These are phyloP conservation scores for Xylaria scruposa DNA, from an alignment of 495 filamentous ascomycete genomes.

Conservation along the genomic window DNA sequence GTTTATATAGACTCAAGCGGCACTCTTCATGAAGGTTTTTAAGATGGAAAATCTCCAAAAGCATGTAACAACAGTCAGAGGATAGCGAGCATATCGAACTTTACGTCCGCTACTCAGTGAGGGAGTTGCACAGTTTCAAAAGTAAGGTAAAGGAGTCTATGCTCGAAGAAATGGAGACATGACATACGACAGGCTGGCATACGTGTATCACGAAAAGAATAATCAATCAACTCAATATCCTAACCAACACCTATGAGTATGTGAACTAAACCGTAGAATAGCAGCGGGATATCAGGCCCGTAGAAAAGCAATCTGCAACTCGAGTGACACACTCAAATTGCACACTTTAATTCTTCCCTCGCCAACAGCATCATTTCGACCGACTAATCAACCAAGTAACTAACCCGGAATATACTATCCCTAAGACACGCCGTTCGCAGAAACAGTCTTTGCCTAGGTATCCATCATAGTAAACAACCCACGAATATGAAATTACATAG, in stretches of 20 bases:
- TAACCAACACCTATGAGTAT: background rate
- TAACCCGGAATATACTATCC: too few relatives aligned
- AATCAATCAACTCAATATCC: background rate
- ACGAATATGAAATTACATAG: too few relatives aligned
- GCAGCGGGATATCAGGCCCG: too few relatives aligned
- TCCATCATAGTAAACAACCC: too few relatives aligned
- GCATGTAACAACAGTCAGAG: conserved; percentile 7
- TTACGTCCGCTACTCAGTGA: background rate
- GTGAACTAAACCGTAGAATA: too few relatives aligned
- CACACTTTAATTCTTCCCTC: background rate
- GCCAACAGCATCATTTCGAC: too few relatives aligned
- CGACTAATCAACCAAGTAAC: too few relatives aligned
- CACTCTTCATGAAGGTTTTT: background rate
- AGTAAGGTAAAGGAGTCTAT: background rate
- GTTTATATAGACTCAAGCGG: conserved; percentile 3
- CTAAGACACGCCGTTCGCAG: too few relatives aligned
- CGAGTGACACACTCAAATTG: background rate
- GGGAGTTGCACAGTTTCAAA: background rate
- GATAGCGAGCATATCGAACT: background rate
- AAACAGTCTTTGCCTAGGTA: too few relatives aligned
- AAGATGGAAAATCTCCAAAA: conserved; percentile 6
- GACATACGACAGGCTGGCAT: background rate
- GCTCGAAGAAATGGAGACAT: background rate
- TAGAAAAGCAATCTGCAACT: too few relatives aligned
- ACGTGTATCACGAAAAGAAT: background rate